Evolutionary conservation across 2,329 filamentous ascomycete genomes (phyloP), one percentile per base, ranked within the genome.

Genomic region (Trichoderma semiorbis): DNA sequence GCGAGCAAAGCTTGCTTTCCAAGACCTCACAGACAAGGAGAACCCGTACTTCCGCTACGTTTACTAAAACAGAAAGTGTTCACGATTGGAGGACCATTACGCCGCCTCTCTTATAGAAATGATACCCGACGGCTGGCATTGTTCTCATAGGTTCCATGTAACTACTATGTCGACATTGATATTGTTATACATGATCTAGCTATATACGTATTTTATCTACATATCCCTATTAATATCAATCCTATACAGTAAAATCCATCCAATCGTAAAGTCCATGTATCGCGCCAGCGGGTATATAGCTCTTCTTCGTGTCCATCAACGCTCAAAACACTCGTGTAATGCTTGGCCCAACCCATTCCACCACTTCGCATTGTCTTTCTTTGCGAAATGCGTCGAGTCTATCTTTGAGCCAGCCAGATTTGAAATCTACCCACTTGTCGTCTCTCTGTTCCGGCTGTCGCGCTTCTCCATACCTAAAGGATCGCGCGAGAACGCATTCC

Each of bases 11-110:
- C 77, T 91, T 66, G 90, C 90, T 0, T 93, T 93, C 72, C 85
- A 88, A 69, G 90, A 92, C 77, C 79, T 92, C 74, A 92, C 91
- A 0, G 91, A 93, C 75, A 89, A 88, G 78, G 83, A 92, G 79
- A 92, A 93, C 75, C 85, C 85, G 1, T 90, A 90, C 76, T 93
- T 93, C 75, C 83, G 85, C 75, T 93, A 92, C 74, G 87, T 78
- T 11, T 79, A 80, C 65, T 80, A 66, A 43, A 18, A 64, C 10
- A 47, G 26, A 18, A 60, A 11, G 2, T 18, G 26, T 3, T n/a
- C 3, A 47, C 14, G 6, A 18, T 30, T 50, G 43, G 16, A 6
- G 2, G 7, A 11, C 8, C 10, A 16, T 26, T n/a, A 26, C 16
- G 12, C 16, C 7, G 2, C 5, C 36, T 34, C 18, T 43, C 14